These are phyloP conservation scores for Kalmusia sp. DNA, from an alignment of 2,329 filamentous ascomycete genomes.

Conservation along the genomic window DNA sequence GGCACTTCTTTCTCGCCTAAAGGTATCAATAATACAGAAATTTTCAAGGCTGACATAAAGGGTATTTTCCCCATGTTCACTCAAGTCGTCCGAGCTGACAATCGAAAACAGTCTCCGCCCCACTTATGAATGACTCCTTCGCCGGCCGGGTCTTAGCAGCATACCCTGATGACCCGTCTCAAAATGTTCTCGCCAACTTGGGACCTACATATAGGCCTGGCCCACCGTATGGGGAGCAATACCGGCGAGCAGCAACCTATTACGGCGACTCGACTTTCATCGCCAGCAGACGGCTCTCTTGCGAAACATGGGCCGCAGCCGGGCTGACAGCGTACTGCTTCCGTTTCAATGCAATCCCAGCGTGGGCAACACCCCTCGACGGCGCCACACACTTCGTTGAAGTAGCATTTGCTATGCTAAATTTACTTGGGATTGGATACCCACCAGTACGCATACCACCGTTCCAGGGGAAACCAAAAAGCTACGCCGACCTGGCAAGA, in stretches of 20 bases:
- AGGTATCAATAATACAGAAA: slow-evolving; percentile 61
- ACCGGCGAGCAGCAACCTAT: slow-evolving; percentile 59
- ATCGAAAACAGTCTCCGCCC: not conserved
- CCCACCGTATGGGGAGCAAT: slow-evolving; percentile 48
- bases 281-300: slow-evolving; percentile 61
- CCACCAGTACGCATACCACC: slow-evolving; percentile 35
- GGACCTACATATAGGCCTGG: slow-evolving; percentile 23
- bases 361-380: slow-evolving; percentile 50
- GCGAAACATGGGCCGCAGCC: slow-evolving; percentile 57
- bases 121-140: slow-evolving; percentile 7
- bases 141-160: slow-evolving; percentile 30
- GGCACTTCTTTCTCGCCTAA: slow-evolving; percentile 62
- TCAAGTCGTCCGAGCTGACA: slow-evolving; percentile 25
- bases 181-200: slow-evolving; percentile 34
- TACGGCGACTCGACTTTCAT: slow-evolving; percentile 63
- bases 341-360: slow-evolving; percentile 64
- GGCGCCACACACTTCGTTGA: slow-evolving; percentile 63
- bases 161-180: slow-evolving; percentile 37
- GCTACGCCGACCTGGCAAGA: slow-evolving; percentile 46
- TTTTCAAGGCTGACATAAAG: slow-evolving; percentile 51
- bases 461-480: slow-evolving; percentile 42
- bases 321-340: slow-evolving; percentile 65
- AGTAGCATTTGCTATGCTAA: slow-evolving; percentile 56
- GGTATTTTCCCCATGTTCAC: slow-evolving; percentile 45
- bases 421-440: slow-evolving; percentile 53